Percentiles rank a stretch among this genome's conserved stretches.
These are phyloP conservation scores for Saitozyma podzolica DNA, from an alignment of 768 basidiomycete genomes.

Conservation along the genomic window DNA sequence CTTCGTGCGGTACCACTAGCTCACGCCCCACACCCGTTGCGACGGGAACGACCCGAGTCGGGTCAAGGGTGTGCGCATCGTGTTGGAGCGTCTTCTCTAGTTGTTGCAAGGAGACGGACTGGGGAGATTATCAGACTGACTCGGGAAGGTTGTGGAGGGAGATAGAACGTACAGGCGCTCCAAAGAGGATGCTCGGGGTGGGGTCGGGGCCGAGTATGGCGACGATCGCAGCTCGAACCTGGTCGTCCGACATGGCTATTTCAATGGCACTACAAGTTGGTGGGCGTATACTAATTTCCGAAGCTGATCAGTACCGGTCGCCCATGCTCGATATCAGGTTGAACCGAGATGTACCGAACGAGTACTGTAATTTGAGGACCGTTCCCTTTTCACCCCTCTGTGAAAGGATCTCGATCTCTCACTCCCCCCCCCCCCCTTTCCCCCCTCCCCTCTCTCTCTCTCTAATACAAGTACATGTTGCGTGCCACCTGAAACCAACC, in stretches of 20 bases:
- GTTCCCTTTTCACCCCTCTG: no score
- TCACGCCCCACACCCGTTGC: no score
- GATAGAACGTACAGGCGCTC: constrained; percentile 21
- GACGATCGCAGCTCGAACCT: constrained; percentile 4
- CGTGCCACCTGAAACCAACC: no score
- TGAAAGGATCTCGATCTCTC: background rate
- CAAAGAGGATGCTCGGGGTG: constrained; percentile 19
- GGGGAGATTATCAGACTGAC: background rate
- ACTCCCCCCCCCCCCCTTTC: background rate
- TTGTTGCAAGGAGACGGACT: constrained; percentile 15
- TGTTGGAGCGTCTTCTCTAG: constrained; percentile 5
- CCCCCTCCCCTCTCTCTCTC: no score
- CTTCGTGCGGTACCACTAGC: background rate
- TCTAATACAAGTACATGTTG: no score
- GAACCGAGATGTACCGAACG: no score
- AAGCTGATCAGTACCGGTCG: no score
- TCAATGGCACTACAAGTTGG: no score
- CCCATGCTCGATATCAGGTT: no score
- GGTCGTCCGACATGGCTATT: no score
- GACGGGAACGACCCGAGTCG: background rate
- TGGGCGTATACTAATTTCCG: no score
- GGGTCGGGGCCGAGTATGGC: constrained; percentile 17
- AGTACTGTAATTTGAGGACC: no score
- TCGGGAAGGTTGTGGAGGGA: background rate
- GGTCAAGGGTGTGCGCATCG: background rate